Evolutionary conservation across 2,329 filamentous ascomycete genomes (phyloP).

Genomic region (Hortaea werneckii): DNA sequence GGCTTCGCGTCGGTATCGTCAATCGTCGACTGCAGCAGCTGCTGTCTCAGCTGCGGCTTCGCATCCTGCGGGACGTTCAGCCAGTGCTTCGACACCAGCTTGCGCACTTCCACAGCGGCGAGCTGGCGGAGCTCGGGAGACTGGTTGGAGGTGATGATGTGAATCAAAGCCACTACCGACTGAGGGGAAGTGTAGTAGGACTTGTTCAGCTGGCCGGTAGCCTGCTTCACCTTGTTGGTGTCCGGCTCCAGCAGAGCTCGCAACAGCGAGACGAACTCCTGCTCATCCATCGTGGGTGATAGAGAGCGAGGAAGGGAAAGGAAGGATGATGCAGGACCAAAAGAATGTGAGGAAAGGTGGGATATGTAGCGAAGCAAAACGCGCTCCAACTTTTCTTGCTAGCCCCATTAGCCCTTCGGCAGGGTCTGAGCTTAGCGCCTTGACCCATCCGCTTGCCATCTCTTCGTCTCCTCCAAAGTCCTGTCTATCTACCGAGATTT

Average conservation of each 20-base stretch:
- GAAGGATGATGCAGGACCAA: too few species aligned
- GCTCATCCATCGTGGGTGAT: constrained; percentile 54
- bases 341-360: too few species aligned
- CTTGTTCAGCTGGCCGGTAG: constrained; percentile 82
- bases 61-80: constrained; percentile 58
- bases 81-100: constrained; percentile 83
- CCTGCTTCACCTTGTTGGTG: constrained; percentile 66
- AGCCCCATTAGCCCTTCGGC: too few species aligned
- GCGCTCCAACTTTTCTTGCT: too few species aligned
- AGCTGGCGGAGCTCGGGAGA: constrained; percentile 68
- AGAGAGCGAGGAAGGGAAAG: not conserved
- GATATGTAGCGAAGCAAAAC: too few species aligned
- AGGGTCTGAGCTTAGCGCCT: too few species aligned
- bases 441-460: too few species aligned
- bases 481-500: too few species aligned
- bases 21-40: constrained; percentile 74
- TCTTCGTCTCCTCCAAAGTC: too few species aligned
- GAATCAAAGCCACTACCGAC: constrained; percentile 74
- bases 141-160: constrained; percentile 74
- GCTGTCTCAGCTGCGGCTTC: constrained; percentile 69
- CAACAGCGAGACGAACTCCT: constrained; percentile 76
- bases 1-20: constrained; percentile 67
- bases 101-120: constrained; percentile 79
- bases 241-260: constrained; percentile 81
- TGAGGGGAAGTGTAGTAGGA: constrained; percentile 83